These are phyloP conservation scores for Metschnikowia continentalis DNA, from an alignment of 805 yeast genomes.

Conservation along the genomic window DNA sequence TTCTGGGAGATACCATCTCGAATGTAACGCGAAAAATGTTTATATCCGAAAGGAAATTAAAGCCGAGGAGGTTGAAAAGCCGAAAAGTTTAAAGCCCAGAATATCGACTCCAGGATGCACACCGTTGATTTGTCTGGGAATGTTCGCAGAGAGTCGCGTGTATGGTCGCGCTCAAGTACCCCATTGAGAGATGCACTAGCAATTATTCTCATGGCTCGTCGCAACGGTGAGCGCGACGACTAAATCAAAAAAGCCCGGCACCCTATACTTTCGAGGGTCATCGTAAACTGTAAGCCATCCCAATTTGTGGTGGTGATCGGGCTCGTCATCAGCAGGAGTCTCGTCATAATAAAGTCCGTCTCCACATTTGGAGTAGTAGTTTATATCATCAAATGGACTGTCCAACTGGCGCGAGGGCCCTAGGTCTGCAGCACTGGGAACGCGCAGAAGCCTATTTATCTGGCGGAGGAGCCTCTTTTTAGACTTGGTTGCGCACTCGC, in stretches of 20 bases:
- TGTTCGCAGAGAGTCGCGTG: background rate
- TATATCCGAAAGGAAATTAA: too few species aligned
- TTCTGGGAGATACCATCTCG: background rate
- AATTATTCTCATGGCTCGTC: constrained; percentile 36
- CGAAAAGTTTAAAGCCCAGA: too few species aligned
- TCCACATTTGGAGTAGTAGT: constrained; percentile 42
- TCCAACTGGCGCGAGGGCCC: background rate
- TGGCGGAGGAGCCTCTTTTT: constrained; percentile 37
- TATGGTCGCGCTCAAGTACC: background rate
- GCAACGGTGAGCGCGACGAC: constrained; percentile 53
- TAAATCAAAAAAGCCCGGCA: constrained; percentile 49
- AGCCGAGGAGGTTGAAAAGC: too few species aligned
- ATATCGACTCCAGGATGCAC: too few species aligned
- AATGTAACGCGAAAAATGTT: too few species aligned
- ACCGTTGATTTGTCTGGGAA: background rate
- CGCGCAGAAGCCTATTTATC: constrained; percentile 23
- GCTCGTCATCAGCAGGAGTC: constrained; percentile 56
- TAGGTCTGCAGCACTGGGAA: background rate
- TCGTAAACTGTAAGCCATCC: constrained; percentile 67
- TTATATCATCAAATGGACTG: constrained; percentile 16
- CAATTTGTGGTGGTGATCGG: constrained; percentile 49
- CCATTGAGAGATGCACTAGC: background rate
- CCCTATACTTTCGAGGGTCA: constrained; percentile 26
- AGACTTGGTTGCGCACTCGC: constrained; percentile 38
- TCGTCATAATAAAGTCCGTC: constrained; percentile 46